These are phyloP conservation scores for Oryza rufipogon DNA, from an alignment of 176 grass and related monocot species.

Conservation along the genomic window DNA sequence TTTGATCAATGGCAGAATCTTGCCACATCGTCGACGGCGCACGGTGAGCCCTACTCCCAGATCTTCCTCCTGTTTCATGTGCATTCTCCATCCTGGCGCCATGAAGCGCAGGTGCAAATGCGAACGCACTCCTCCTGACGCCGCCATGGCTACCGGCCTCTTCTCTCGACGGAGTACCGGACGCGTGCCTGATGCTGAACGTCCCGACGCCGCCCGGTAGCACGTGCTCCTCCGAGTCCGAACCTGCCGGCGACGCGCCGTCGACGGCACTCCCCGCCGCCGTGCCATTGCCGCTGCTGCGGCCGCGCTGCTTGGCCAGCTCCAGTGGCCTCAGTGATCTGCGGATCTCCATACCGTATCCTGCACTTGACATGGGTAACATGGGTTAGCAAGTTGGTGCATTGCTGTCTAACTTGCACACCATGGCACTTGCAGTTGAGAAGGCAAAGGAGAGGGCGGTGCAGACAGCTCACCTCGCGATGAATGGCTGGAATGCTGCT, in stretches of 20 bases:
- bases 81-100: slow-evolving; percentile 16
- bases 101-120: slow-evolving; percentile 7
- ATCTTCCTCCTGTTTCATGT: slow-evolving; percentile 18
- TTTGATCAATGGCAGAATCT: slow-evolving; percentile 50
- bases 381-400: neutral
- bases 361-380: neutral
- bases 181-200: slow-evolving; percentile 72
- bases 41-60: slow-evolving; percentile 16
- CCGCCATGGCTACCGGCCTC: neutral
- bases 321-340: slow-evolving; percentile 48
- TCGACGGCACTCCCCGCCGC: neutral
- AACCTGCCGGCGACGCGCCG: neutral
- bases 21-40: slow-evolving; percentile 54
- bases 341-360: slow-evolving; percentile 51
- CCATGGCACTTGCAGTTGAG: slow-evolving; percentile 1
- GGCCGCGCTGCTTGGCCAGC: slow-evolving; percentile 21
- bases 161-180: slow-evolving; percentile 23
- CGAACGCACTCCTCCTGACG: neutral
- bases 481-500: slow-evolving; percentile 26
- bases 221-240: slow-evolving; percentile 49
- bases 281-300: neutral
- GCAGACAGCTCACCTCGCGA: slow-evolving; percentile 50
- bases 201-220: slow-evolving; percentile 74
- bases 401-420: neutral
- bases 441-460: neutral